Conservation (phyloP, 2,329 filamentous ascomycete genomes). For the Phialophora tarda region DNA sequence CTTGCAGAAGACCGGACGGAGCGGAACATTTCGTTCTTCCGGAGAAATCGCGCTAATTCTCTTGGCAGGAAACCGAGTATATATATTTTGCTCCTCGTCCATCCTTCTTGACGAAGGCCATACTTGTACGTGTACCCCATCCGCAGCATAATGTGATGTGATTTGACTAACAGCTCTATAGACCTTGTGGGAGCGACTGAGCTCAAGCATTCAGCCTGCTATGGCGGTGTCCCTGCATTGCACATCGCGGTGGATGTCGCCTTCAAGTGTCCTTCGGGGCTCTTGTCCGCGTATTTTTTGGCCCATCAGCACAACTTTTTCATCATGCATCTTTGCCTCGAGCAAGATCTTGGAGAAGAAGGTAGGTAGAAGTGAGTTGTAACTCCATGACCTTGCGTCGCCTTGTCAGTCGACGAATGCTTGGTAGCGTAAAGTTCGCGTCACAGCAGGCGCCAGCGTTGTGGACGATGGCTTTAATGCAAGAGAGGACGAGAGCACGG, state of each 20-base stretch:
- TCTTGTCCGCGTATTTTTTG: constrained; percentile 40
- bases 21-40: constrained; percentile 11
- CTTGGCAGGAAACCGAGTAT: constrained; percentile 3
- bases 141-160: background rate
- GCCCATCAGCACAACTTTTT: constrained; percentile 36
- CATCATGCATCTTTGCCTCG: constrained; percentile 35
- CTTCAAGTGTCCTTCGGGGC: constrained; percentile 39
- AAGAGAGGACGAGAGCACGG: background rate
- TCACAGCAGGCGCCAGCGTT: background rate
- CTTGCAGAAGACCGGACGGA: background rate
- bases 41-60: background rate
- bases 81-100: background rate
- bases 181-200: constrained; percentile 33
- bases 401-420: background rate
- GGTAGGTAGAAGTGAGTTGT: background rate
- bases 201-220: constrained; percentile 35
- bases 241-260: constrained; percentile 36
- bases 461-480: background rate
- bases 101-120: constrained; percentile 28
- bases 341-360: constrained; percentile 38
- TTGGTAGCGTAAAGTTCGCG: background rate
- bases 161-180: background rate
- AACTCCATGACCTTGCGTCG: background rate
- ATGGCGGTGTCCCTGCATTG: constrained; percentile 38
- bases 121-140: constrained; percentile 24